Percentiles rank a stretch among this genome's conserved stretches.
phyloP scores from a whole-genome alignment of 257 asterid genomes.

The Dorcoceras hygrometricum region DNA sequence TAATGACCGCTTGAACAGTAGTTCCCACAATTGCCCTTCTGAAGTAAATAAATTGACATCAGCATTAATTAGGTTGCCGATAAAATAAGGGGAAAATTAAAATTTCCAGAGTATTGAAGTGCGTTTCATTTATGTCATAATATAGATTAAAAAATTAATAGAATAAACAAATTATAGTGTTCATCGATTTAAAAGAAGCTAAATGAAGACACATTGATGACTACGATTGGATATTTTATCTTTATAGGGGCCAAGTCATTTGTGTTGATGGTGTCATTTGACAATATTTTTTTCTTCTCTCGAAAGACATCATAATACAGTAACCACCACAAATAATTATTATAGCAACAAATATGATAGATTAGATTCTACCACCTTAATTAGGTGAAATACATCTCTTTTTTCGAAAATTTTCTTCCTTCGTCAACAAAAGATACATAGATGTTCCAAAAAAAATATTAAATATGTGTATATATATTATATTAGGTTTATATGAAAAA shows the following conservation, averaged over 20 bases:
- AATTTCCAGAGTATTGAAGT: neutral
- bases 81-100: no score
- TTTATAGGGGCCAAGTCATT: neutral
- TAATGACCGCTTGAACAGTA: neutral
- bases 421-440: no score
- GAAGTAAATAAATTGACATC: neutral
- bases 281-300: slow-evolving; percentile 17
- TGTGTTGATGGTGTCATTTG: neutral
- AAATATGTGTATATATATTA: no score
- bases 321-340: slow-evolving; percentile 20
- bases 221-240: slow-evolving; percentile 20
- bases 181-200: neutral
- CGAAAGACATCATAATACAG: neutral
- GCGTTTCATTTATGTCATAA: neutral
- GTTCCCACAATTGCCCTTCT: neutral
- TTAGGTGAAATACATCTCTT: slow-evolving; percentile 15
- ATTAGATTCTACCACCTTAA: slow-evolving; percentile 3
- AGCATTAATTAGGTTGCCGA: neutral
- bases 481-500: no score
- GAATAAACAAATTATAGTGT: no score
- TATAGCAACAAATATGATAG: neutral
- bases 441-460: no score
- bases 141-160: no score
- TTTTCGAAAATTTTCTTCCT: no score
- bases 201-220: slow-evolving; percentile 13